Evolutionary conservation across 257 asterid species (phyloP), one percentile per base, ranked within the genome.

Genomic region (Gynochthodes officinalis): DNA sequence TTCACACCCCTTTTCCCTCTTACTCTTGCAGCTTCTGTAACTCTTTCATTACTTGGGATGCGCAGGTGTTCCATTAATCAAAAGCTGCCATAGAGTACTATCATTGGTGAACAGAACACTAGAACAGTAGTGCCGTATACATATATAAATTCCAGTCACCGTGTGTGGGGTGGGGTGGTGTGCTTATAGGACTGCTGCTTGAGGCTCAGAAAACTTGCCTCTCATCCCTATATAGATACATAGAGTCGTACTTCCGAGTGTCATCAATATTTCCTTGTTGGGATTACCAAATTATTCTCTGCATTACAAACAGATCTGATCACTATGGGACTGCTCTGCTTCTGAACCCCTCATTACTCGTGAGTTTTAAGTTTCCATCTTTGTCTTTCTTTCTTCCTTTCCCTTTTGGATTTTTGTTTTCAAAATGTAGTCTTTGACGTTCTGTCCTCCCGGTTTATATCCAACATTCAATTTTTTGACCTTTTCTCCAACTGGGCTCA

Each of bases 221-320:
- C 73, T 52, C 74, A 54, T 69, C 46, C 43, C 23, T 21, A 25
- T 59, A 46, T 52, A 61, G 48, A 27, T 62, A 18, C 21, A 67
- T 7, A 18, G 61, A 32, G 61, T 32, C 70, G 81, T 79, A 74
- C 83, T 72, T 77, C 40, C 9, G 40, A 59, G 54, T 50, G 44
- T 63, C 49, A 28, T 73, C 77, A 68, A 61, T 67, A 49, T 74
- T 78, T 30, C 33, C 67, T 68, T 64, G 75, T 86, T 78, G 88
- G 88, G 90, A 85, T 88, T 84, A 59, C 54, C 85, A 72, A 75
- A 72, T 60, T 75, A 81, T 81, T 78, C 83, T 73, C 79, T 80
- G 78, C 79, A 32, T 68, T 75, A 67, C 39, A 4, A 32, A 14
- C 70, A 73, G 91, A 87, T 84, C 89, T 83, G 76, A 37, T 39